Base-by-base conservation (phyloP, 352 stramenopile genomes). In the Phytophthora sansomeana region DNA sequence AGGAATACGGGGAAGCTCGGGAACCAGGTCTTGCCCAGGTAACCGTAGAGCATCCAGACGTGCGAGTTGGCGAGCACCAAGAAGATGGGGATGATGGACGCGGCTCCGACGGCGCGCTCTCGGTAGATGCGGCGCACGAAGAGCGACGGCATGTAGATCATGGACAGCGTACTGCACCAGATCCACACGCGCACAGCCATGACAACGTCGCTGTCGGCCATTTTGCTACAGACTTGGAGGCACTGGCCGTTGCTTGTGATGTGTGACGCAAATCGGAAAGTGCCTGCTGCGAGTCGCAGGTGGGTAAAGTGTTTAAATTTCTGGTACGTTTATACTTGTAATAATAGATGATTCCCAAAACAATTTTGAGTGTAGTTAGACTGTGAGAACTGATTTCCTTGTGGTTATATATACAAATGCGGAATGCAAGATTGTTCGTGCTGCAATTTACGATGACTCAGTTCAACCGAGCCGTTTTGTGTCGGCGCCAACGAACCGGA, bases 1-100 rank as follows among this genome's bases (percentile, higher is more conserved):
- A 78, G 54, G 60, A 79, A 81, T 53, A 77, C 59, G 5, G 69
- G 60, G 47, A 81, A 77, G 48, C 67, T 71, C 0, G 74, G 74
- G 47, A 81, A 81, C 68, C 68, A 76, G 13, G 63, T 73, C 35
- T 51, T 41, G 13, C 60, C 58, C 38, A 77, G 47, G 33, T 69
- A 76, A 21, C 63, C 68, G 28, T 76, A 76, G 11, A 76, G 49
- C 68, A 76, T 66, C 68, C 68, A 76, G 14, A 76, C 68, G 47
- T 76, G 68, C 24, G 68, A 73, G 32, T 66, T 72, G 39, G 56
- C 63, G 5, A 69, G 63, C 29, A 76, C 51, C 5, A 73, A 11
- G 16, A 73, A 59, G 50, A 76, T 72, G 47, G 68, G 68, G 17
- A 70, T n/a, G 30, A 73, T 43, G 0, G 68, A 70, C 16, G 63